Evolutionary conservation across 345 rosid species (phyloP).

Genomic region (Populus tremula): DNA sequence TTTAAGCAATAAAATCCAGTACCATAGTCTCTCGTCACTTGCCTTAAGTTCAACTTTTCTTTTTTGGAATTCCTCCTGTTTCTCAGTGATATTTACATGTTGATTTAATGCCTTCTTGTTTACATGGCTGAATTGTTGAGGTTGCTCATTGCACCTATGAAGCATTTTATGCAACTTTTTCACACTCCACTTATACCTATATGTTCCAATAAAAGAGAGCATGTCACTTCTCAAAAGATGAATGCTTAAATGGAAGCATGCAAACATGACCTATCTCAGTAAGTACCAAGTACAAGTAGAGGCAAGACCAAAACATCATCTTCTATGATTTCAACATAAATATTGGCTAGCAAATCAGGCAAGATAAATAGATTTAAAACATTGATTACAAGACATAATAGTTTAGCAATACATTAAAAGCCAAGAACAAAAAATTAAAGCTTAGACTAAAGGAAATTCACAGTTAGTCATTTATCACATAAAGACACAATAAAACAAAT

Average conservation of each 20-base stretch:
- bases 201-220: too few relatives aligned
- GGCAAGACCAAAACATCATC: too few relatives aligned
- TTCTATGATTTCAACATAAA: too few relatives aligned
- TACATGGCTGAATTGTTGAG: slow-evolving; percentile 33
- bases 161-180: too few relatives aligned
- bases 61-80: slow-evolving; percentile 89
- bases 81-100: slow-evolving; percentile 90
- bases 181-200: too few relatives aligned
- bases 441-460: neutral
- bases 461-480: neutral
- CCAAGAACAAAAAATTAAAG: neutral
- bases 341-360: neutral
- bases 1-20: neutral
- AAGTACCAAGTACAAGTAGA: too few relatives aligned
- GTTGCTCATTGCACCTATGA: too few relatives aligned
- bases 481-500: neutral
- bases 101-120: slow-evolving; percentile 98
- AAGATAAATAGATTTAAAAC: neutral
- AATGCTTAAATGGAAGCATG: too few relatives aligned
- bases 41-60: slow-evolving; percentile 96
- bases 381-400: neutral
- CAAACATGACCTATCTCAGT: too few relatives aligned
- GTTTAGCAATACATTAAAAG: neutral
- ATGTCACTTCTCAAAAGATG: too few relatives aligned
- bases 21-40: slow-evolving; percentile 71